These are phyloP conservation scores for Jacaranda mimosifolia DNA, from an alignment of 257 asterid genomes.

Conservation along the genomic window DNA sequence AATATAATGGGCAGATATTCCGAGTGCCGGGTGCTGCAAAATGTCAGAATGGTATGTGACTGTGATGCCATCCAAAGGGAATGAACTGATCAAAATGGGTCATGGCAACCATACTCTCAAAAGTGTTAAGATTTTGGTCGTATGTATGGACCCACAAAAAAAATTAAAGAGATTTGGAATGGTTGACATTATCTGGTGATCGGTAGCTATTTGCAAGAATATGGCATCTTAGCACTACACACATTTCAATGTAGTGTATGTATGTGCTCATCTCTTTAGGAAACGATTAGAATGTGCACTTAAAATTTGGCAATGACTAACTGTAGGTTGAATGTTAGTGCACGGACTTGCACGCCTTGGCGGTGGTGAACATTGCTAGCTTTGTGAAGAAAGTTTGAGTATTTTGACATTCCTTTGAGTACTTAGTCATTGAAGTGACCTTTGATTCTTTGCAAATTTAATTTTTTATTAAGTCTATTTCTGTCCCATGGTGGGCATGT, in stretches of 20 bases:
- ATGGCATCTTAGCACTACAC: slow-evolving; percentile 1
- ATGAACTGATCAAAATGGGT: not conserved
- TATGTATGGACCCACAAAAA: no score
- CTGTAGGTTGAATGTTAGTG: no score
- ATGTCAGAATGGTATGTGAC: slow-evolving; percentile 10
- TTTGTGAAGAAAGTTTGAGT: no score
- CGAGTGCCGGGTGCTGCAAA: not conserved
- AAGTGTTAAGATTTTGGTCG: not conserved
- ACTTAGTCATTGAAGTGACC: no score
- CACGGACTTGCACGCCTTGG: no score
- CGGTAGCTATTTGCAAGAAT: not conserved
- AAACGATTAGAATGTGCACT: not conserved
- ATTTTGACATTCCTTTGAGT: no score
- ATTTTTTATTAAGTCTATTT: no score
- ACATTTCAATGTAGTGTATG: not conserved
- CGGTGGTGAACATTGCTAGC: no score
- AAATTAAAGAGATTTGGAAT: slow-evolving; percentile 10
- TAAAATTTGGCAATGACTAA: no score
- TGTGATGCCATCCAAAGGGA: not conserved
- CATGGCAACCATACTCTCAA: not conserved
- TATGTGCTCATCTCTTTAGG: not conserved
- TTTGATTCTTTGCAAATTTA: no score
- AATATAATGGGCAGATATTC: slow-evolving; percentile 15
- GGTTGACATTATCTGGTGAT: slow-evolving; percentile 14
- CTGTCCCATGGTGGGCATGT: no score